Base-by-base conservation (phyloP, 2,329 filamentous ascomycete genomes). In the Colletotrichum paranaense region DNA sequence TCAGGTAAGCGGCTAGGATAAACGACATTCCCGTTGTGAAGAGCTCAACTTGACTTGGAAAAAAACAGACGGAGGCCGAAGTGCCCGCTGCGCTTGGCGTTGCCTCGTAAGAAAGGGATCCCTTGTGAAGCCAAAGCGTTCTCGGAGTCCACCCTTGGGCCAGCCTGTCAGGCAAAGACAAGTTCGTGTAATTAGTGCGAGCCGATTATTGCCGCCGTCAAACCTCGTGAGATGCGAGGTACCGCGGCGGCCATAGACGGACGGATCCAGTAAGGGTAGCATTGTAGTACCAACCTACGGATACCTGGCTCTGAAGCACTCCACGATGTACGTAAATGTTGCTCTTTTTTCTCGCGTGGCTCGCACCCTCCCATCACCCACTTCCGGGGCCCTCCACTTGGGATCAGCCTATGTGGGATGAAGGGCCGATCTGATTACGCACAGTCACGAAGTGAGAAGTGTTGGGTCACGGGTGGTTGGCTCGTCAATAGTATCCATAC, bases 351-450 rank as follows among this genome's bases (percentile, higher is more conserved):
- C 42, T 24, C 60, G 56, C 46, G 46, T 53, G 7, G 12, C 60
- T 53, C 46, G 28, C 59, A 42, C 49, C 24, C 67, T 69, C 53
- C 46, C 67, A 65, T 35, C 32, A 35, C 11, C 32, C 56, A 16
- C 53, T 35, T 35, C 24, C 38, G 55, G 55, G 24, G 55, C 35
- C 60, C 71, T 66, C 71, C 67, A 73, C 71, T 62, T 62, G 46
- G 19, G 35, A 62, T 58, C 55, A 52, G 42, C 46, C 28, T 12
- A 19, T 42, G 28, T 66, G 60, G 71, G n/a, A 62, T 73, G 56
- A 73, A 73, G 67, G 71, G 56, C 67, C 60, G 46, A 73, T 71
- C 67, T 66, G 59, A 52, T 52, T 65, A 24, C 49, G 56, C 67
- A 65, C 28, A 56, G 55, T 42, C 38, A 52, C 24, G 22, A 2